phyloP scores from a whole-genome alignment of 148 eudicot genomes.

The Nepenthes mirabilis region DNA sequence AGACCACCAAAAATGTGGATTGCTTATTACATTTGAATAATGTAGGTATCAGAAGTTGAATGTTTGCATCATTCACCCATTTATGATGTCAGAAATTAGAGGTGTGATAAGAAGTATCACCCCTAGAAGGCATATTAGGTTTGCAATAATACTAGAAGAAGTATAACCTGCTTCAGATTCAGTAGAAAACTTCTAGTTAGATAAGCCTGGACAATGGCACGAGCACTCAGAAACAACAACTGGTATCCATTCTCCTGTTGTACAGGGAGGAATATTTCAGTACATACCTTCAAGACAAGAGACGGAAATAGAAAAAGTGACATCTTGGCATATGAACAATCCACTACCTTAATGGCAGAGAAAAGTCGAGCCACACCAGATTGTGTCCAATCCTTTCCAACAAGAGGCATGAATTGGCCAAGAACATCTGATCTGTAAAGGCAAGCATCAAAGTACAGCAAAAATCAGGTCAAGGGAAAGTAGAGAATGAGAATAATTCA shows the following conservation, averaged over 20 bases:
- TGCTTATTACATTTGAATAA: too few species aligned
- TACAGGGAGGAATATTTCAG: conserved; percentile 6
- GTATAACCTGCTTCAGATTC: conserved; percentile 82
- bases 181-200: conserved; percentile 75
- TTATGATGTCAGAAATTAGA: neutral
- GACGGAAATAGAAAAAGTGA: too few species aligned
- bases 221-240: conserved; percentile 89
- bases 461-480: neutral
- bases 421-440: conserved; percentile 93
- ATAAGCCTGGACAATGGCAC: conserved; percentile 98
- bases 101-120: neutral
- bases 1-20: too few species aligned
- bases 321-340: neutral
- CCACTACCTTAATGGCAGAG: conserved; percentile 84
- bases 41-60: too few species aligned
- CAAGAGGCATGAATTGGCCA: conserved; percentile 98
- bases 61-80: neutral
- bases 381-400: conserved; percentile 98
- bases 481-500: neutral
- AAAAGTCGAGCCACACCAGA: conserved; percentile 93
- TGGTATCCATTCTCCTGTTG: conserved; percentile 96
- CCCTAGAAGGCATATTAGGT: neutral
- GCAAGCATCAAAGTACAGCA: neutral
- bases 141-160: neutral
- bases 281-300: neutral